These are phyloP conservation scores for Blepharisma japonicum DNA, from an alignment of 73 alveolate genomes.

Conservation along the genomic window DNA sequence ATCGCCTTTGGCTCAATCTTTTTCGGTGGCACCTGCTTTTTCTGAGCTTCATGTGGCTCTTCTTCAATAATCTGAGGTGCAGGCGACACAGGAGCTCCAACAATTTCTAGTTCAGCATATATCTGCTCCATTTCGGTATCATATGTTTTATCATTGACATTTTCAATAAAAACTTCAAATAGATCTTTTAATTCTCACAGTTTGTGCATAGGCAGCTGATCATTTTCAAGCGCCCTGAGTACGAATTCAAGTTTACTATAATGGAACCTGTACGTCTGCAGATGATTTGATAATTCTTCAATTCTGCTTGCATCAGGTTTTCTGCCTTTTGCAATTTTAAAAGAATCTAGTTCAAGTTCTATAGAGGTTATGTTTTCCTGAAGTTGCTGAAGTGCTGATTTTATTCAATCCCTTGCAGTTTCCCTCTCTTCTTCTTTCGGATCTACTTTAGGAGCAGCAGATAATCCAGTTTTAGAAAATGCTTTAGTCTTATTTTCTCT, in stretches of 20 bases:
- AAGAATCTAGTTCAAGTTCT: slow-evolving; percentile 16
- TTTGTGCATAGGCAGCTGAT: slow-evolving; percentile 1
- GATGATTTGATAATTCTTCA: slow-evolving; percentile 29
- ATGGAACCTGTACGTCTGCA: neutral
- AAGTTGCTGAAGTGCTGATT: neutral
- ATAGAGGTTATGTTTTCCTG: slow-evolving; percentile 13
- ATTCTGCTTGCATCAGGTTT: slow-evolving; percentile 25
- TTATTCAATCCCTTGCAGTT: neutral
- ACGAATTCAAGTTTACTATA: neutral
- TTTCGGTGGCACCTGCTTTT: neutral
- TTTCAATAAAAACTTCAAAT: neutral
- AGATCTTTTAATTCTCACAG: neutral
- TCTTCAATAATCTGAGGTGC: neutral
- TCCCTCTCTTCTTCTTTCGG: slow-evolving; percentile 18
- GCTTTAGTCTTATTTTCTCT: slow-evolving; percentile 47
- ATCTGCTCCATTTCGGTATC: slow-evolving; percentile 19
- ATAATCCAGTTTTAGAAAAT: slow-evolving; percentile 44
- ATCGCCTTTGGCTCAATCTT: neutral
- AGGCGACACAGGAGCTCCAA: neutral
- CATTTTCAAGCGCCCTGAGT: slow-evolving; percentile 8
- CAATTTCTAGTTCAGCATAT: neutral
- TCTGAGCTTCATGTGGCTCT: neutral
- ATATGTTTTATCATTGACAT: neutral
- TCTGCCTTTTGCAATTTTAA: slow-evolving; percentile 25
- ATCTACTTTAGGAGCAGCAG: slow-evolving; percentile 1